These are phyloP conservation scores for Cucumis sativus DNA, from an alignment of 306 rosid species.

Conservation along the genomic window DNA sequence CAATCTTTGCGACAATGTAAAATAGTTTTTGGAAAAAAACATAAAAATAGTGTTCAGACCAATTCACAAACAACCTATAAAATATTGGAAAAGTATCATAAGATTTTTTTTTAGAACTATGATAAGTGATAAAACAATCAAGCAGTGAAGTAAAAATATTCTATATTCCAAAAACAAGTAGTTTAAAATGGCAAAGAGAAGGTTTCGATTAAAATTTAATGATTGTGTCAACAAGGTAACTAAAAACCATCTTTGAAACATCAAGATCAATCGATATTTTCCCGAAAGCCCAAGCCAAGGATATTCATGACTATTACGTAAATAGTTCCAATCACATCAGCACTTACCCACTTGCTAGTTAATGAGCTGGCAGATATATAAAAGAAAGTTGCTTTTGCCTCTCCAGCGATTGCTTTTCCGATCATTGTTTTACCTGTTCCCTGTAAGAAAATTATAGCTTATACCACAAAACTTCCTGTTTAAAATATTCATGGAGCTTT, in stretches of 20 bases:
- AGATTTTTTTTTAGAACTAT: background rate
- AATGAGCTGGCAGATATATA: conserved; percentile 91
- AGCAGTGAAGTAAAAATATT: conserved; percentile 1
- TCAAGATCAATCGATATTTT: background rate
- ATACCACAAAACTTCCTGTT: conserved; percentile 7
- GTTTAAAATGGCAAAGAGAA: background rate
- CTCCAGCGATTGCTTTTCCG: conserved; percentile 98
- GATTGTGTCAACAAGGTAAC: conserved; percentile 12
- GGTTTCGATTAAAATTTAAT: conserved; percentile 8
- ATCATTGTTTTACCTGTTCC: conserved; percentile 99
- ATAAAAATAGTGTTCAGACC: background rate
- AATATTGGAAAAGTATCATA: background rate
- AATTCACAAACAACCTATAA: background rate
- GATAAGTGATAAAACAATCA: background rate
- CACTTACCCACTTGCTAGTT: conserved; percentile 94
- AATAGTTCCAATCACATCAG: background rate
- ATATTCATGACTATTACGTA: background rate
- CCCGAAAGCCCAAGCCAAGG: background rate
- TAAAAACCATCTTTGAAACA: background rate
- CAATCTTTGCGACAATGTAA: background rate
- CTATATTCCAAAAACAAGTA: conserved; percentile 9
- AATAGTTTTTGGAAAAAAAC: background rate
- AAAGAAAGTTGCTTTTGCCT: conserved; percentile 96
- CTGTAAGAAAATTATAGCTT: conserved; percentile 31
- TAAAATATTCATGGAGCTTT: conserved; percentile 11